Evolutionary conservation across 768 basidiomycete species (phyloP).

Genomic region (Cytidiella melzeri): DNA sequence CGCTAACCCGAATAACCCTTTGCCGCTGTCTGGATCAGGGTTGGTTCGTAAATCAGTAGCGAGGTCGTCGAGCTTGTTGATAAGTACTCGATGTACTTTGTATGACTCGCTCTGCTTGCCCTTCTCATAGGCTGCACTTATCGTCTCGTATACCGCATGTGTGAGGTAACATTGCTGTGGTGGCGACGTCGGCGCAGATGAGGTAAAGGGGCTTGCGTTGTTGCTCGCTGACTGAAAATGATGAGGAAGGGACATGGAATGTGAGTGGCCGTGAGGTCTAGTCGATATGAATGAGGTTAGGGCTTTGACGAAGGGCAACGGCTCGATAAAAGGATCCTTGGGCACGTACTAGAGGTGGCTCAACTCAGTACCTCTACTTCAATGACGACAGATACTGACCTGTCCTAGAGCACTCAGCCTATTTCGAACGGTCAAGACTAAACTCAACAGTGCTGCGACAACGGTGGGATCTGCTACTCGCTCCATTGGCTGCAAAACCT

Average conservation of each 20-base stretch:
- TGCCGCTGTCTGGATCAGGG: slow-evolving; percentile 12
- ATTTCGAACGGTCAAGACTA: slow-evolving; percentile 63
- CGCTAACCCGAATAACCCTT: slow-evolving; percentile 20
- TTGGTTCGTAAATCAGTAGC: slow-evolving; percentile 32
- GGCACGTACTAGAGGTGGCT: slow-evolving; percentile 37
- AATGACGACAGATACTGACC: slow-evolving; percentile 8
- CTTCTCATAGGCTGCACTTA: slow-evolving; percentile 44
- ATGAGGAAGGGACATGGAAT: slow-evolving; percentile 14
- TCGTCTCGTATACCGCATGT: slow-evolving; percentile 39
- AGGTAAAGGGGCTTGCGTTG: slow-evolving; percentile 8
- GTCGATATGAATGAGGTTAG: slow-evolving; percentile 31
- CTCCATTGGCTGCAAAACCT: slow-evolving; percentile 58
- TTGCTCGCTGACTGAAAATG: not conserved
- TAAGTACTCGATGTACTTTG: slow-evolving; percentile 55
- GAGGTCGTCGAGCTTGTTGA: slow-evolving; percentile 53
- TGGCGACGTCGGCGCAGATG: slow-evolving; percentile 15
- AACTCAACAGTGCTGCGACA: slow-evolving; percentile 63
- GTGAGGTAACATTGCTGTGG: slow-evolving; percentile 29
- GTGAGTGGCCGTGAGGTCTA: slow-evolving; percentile 18
- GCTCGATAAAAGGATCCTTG: slow-evolving; percentile 76
- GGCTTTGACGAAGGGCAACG: slow-evolving; percentile 47
- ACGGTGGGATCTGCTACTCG: slow-evolving; percentile 68
- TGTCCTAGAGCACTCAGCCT: slow-evolving; percentile 56
- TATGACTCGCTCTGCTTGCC: slow-evolving; percentile 45
- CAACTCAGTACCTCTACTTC: not conserved